Conservation (phyloP, 352 stramenopile genomes). For the Stramenopiles sp. region DNA sequence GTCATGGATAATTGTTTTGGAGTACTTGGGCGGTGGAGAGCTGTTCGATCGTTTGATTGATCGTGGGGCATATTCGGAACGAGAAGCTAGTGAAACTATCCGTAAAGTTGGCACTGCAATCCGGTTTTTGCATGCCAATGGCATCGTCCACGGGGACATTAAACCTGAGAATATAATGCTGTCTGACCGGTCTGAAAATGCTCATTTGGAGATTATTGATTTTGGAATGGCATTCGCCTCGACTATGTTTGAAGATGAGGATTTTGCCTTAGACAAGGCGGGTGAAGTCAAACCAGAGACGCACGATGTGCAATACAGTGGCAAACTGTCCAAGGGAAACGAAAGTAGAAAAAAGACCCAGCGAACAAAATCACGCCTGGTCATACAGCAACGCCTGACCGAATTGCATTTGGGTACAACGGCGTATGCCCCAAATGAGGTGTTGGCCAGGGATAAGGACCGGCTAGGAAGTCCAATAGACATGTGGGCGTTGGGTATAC, state of each 20-base stretch:
- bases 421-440: constrained; percentile 17
- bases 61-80: constrained; percentile 52
- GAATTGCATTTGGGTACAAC: background rate
- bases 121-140: constrained; percentile 55
- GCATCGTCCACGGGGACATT: constrained; percentile 59
- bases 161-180: constrained; percentile 60
- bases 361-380: constrained; percentile 20
- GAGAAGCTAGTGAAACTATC: constrained; percentile 39
- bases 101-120: constrained; percentile 48
- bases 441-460: constrained; percentile 15
- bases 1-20: constrained; percentile 67
- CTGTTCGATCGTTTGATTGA: constrained; percentile 72
- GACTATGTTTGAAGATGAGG: background rate
- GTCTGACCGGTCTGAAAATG: background rate
- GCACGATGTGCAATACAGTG: constrained; percentile 17
- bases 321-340: constrained; percentile 42
- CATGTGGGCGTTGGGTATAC: constrained; percentile 47
- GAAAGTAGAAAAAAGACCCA: constrained; percentile 33
- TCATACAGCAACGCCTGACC: background rate
- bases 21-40: constrained; percentile 63
- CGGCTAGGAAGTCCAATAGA: constrained; percentile 18
- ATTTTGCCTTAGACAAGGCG: background rate
- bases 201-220: background rate
- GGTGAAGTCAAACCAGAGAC: background rate
- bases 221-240: constrained; percentile 6